Base-by-base conservation (phyloP, 2,329 filamentous ascomycete species). In the Dryadomyces sulphureus region DNA sequence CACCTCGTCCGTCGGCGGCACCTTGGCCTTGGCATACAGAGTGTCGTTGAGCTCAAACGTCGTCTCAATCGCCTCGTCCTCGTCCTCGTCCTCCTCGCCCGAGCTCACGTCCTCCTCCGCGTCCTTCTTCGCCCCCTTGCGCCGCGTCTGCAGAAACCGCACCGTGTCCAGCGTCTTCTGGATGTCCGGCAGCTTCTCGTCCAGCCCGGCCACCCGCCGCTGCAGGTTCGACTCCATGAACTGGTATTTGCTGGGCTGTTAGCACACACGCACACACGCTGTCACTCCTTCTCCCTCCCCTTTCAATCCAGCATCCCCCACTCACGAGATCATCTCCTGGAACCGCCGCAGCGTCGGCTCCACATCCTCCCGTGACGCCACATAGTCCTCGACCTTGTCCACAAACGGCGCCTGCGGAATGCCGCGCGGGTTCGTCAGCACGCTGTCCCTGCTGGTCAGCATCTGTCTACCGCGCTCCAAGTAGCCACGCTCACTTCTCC, bases 201-300 rank as follows among this genome's bases (percentile, higher is more conserved):
- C 84, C 47, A 98, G 68, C 2, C 89, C 88, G 4, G 74, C 71
- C 45, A 84, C 81, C 41, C 92, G 77, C 52, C 87, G 76, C 62
- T 94, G 83, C 49, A 92, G 84, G 64, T 94, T 96, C 60, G 83
- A 72, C 67, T 96, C 88, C 92, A 98, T 98, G 67, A 96, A 98
- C 64, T 96, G 92, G 69, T 98, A 98, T 73, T 98, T 98, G 56
- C 88, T 94, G 40, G 7, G 24, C 5, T 12, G 8, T 20, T 16
- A 36, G 39, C 7, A 35, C 19, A 43, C 14, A 19, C 4, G 17
- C 14, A 36, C 14, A 36, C 8, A 20, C 41, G 12, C 14, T 12
- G 9, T 5, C 36, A 5, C 36, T 8, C 12, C 21, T 6, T 9
- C 38, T 4, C 6, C 16, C 9, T 9, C 21, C 9, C 6, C 12